Conservation (phyloP, 371 early-diverging fungal genomes). For the Saksenaea oblongispora region DNA sequence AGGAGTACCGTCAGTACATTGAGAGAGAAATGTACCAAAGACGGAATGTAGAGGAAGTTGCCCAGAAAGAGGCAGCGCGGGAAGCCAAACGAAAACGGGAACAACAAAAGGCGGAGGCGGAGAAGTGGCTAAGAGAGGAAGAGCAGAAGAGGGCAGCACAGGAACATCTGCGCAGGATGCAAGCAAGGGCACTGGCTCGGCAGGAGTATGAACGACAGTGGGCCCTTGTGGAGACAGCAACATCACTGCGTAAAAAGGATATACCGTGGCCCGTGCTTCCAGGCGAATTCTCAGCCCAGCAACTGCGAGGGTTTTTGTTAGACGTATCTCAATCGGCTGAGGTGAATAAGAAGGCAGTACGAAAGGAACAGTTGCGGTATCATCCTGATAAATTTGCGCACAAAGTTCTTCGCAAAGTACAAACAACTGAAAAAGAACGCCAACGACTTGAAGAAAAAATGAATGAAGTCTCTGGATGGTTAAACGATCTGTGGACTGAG, state of each 20-base stretch:
- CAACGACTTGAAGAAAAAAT: conserved; percentile 20
- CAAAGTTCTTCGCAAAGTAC: conserved; percentile 27
- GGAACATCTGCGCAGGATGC: conserved; percentile 13
- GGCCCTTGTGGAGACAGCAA: conserved; percentile 21
- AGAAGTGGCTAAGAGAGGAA: conserved; percentile 9
- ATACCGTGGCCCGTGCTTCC: conserved; percentile 45
- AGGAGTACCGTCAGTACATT: conserved; percentile 46
- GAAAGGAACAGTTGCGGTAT: conserved; percentile 44
- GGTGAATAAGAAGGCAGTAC: conserved; percentile 32
- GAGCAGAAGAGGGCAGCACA: conserved; percentile 8
- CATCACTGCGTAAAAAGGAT: conserved; percentile 18
- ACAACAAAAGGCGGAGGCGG: conserved; percentile 16
- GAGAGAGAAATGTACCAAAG: conserved; percentile 36
- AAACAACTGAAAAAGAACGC: conserved; percentile 30
- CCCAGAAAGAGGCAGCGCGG: conserved; percentile 20
- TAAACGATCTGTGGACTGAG: conserved; percentile 42
- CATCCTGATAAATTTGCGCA: conserved; percentile 53
- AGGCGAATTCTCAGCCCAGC: conserved; percentile 6
- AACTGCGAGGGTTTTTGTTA: conserved; percentile 28
- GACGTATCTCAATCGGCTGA: not conserved
- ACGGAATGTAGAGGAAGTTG: conserved; percentile 35
- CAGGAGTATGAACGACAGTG: conserved; percentile 27
- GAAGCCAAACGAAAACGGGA: conserved; percentile 21
- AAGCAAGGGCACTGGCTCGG: not conserved
- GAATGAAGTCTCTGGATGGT: conserved; percentile 42